Evolutionary conservation across 2,329 filamentous ascomycete species (phyloP), one percentile per base, ranked within the genome.

Genomic region (Fusarium papillatum): DNA sequence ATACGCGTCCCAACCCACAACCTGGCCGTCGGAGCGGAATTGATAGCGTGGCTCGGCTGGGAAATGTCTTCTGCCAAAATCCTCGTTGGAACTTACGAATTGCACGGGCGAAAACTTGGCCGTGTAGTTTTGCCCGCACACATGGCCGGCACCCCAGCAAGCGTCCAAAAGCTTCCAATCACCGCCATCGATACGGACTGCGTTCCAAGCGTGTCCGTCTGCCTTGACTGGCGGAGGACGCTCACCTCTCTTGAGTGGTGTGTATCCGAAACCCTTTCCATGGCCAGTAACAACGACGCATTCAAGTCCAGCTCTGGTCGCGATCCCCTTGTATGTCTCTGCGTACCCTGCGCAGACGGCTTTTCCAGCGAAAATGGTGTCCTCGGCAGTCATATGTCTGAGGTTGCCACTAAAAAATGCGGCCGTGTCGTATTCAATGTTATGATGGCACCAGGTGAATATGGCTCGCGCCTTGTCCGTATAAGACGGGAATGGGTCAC

Each of bases 391-490:
- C 50, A 91, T 92, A 10, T 90, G 87, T 73, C 92, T 89, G 38
- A 98, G 86, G 59, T 87, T 91, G 41, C 92, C 90, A 68, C 89
- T 90, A 81, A 97, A 97, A 86, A 98, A 98, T 29, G 93, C 90
- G 31, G 91, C 88, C 0, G 92, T 91, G 81, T 98, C 95, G 82
- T 98, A 99, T 59, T 89, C 89, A 69, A 99, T 93, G 79, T 98
- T 98, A 84, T 98, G 93, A 84, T 98, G 96, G 48, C 96, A 92
- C 97, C 97, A 99, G 1, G 94, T 95, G 82, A 98, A 98, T 71
- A 99, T 95, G 3, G 92, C 95, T 34, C 97, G 90, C 4, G 97
- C 96, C 85, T 98, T 98, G 83, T 98, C 96, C 0, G 96, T 98
- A 2, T 87, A 86, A 1, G 95, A 98, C 1, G 91, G 85, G 81